phyloP scores from a whole-genome alignment of 2,329 filamentous ascomycete species.

The Chaetomium strumarium region DNA sequence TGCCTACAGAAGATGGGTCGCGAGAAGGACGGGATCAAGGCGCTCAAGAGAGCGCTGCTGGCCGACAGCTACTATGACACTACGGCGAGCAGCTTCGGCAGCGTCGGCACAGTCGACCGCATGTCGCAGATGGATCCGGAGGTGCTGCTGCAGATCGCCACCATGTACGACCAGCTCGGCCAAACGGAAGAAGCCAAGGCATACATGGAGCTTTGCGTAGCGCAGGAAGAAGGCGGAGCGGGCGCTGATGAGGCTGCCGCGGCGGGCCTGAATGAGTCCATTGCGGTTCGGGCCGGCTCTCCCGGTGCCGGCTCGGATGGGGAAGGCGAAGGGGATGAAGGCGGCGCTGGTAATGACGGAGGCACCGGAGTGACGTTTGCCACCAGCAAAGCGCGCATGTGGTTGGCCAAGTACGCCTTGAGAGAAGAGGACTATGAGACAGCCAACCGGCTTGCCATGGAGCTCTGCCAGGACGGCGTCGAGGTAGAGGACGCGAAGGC shows the following conservation, averaged over 20 bases:
- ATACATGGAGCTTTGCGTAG: constrained; percentile 94
- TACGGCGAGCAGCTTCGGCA: constrained; percentile 48
- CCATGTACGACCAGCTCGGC: constrained; percentile 76
- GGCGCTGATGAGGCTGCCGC: constrained; percentile 29
- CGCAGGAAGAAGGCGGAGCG: constrained; percentile 73
- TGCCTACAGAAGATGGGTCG: constrained; percentile 88
- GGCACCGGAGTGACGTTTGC: constrained; percentile 81
- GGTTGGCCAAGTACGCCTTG: constrained; percentile 82
- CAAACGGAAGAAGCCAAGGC: constrained; percentile 75
- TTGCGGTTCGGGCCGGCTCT: constrained; percentile 52
- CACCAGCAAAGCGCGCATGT: constrained; percentile 87
- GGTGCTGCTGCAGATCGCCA: constrained; percentile 81
- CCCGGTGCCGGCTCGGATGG: constrained; percentile 34
- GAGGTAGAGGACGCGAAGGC: constrained; percentile 97
- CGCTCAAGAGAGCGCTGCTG: constrained; percentile 84
- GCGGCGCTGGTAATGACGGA: constrained; percentile 31
- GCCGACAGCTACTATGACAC: constrained; percentile 80
- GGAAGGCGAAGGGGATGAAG: constrained; percentile 33
- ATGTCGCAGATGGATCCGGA: constrained; percentile 75
- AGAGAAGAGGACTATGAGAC: constrained; percentile 66
- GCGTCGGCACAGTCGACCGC: constrained; percentile 42
- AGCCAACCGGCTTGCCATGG: constrained; percentile 75
- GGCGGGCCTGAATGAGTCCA: constrained; percentile 40
- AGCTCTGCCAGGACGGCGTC: constrained; percentile 90
- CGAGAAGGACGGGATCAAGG: constrained; percentile 85